phyloP scores from a whole-genome alignment of 1,284 basidiomycete species.

The Heliocybe sulcata region DNA sequence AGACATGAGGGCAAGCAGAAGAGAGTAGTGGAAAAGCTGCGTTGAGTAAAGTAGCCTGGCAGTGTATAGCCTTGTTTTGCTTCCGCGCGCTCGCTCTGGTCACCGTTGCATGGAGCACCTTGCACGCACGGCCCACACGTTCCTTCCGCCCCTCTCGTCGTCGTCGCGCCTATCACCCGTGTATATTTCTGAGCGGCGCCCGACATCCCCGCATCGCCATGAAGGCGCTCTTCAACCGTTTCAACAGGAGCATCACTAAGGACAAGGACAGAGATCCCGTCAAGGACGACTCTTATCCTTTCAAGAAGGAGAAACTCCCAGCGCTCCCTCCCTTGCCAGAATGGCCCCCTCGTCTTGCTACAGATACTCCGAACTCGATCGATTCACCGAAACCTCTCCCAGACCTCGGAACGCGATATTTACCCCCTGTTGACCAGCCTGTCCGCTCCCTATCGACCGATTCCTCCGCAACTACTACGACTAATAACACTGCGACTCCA shows the following conservation, averaged over 20 bases:
- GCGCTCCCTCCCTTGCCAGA: constrained; percentile 46
- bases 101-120: neutral
- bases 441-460: constrained; percentile 18
- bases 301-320: constrained; percentile 56
- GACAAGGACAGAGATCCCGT: constrained; percentile 38
- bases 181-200: constrained; percentile 1
- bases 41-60: constrained; percentile 8
- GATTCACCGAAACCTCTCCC: constrained; percentile 63
- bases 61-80: constrained; percentile 6
- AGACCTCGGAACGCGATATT: constrained; percentile 45
- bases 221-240: constrained; percentile 73
- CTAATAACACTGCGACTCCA: constrained; percentile 10
- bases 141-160: constrained; percentile 12
- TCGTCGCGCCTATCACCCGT: constrained; percentile 5
- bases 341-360: constrained; percentile 49
- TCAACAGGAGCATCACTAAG: constrained; percentile 57
- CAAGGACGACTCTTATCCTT: constrained; percentile 38
- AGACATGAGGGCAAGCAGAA: neutral
- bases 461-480: constrained; percentile 23
- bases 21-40: neutral
- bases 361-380: constrained; percentile 40
- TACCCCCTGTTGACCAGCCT: constrained; percentile 41
- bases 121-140: constrained; percentile 15
- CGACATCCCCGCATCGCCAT: constrained; percentile 29
- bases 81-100: neutral